Evolutionary conservation across 208 protist species (phyloP), one percentile per base, ranked within the genome.

Genomic region (Crithidia mellificae): DNA sequence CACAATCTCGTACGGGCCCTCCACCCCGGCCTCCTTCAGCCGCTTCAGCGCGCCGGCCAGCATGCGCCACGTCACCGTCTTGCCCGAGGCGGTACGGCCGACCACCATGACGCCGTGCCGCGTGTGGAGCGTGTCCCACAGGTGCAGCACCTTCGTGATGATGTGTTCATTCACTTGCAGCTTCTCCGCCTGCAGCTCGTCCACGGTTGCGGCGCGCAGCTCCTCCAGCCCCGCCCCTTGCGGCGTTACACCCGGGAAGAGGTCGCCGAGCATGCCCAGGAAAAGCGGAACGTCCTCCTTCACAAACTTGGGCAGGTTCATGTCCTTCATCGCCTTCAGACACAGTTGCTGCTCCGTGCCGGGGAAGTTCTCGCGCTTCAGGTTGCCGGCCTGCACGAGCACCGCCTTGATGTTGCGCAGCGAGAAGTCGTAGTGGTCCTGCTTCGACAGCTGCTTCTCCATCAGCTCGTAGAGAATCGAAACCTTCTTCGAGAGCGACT

Each of bases 91-190:
- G 25, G 98, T 97, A 44, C 80, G 82, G 43, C 98, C 98, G 36
- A 99, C 97, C 53, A 99, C 79, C 98, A 99, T 99, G 36, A 99
- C 97, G 36, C 98, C 98, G 78, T 99, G 98, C 20, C 98, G 92
- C 1, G 95, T 98, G 44, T 84, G 69, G 74, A 99, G 88, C 2
- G 97, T 98, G 77, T 99, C 96, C 86, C 97, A 98, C 14, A 99
- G 78, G 72, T 99, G 97, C 39, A 99, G 56, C 19, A 83, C 82
- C 81, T 99, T 99, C 29, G 72, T 88, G 24, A 98, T 68, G 49
- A 98, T 86, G 71, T 97, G 87, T 50, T 72, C 73, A 64, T 88
- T 94, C 27, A 76, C 74, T 81, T 96, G 87, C 36, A 97, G 83
- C 55, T 81, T 80, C 38, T 85, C 87, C 32, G 64, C 80, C 43